Evolutionary conservation across 495 filamentous ascomycete species (phyloP), one percentile per base, ranked within the genome.

Genomic region (Hyphodiscus hymeniophilus): DNA sequence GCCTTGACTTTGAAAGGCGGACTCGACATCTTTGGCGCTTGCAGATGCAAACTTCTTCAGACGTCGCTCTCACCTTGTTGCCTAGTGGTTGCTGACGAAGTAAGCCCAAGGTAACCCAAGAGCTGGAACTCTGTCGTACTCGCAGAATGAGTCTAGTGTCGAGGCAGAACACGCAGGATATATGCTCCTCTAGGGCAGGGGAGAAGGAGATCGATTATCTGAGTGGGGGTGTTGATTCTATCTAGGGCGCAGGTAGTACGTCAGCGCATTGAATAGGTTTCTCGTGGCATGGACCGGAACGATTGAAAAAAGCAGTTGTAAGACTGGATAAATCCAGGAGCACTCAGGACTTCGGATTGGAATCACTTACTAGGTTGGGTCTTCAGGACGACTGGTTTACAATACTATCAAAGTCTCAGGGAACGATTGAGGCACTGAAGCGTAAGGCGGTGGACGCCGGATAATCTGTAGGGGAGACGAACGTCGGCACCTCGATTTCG

Each of bases 1-100:
- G 91, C 87, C 75, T 87, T 92, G 68, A 97, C 92, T 66, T 85
- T 94, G 70, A 97, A 96, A 47, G 85, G 83, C 55, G 79, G 77
- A 55, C 64, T 70, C 62, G 85, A 73, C 87, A 92, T 94, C 63
- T 69, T 76, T 68, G 34, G 32, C 24, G 36, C 10, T 10, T 31
- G 22, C 13, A 39, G 24, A 7, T 26, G 35, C 33, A 20, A 51
- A 47, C 38, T 48, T 17, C 34, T 38, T 38, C 22, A 36, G 44
- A 15, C 15, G 24, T 13, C 28, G 49, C 41, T 35, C 33, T 50
- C 28, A 16, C 43, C 31, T 52, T 50, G 54, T 43, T 57, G 54
- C 50, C 54, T 57, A 56, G 24, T 23, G 43, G 46, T 15, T 31
- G 36, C 32, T 11, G 26, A 20, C 1, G 28, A 17, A 45, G 22